Evolutionary conservation across 1,139 yeast species (phyloP), one percentile per base, ranked within the genome.

Genomic region (Kodamaea plutei): DNA sequence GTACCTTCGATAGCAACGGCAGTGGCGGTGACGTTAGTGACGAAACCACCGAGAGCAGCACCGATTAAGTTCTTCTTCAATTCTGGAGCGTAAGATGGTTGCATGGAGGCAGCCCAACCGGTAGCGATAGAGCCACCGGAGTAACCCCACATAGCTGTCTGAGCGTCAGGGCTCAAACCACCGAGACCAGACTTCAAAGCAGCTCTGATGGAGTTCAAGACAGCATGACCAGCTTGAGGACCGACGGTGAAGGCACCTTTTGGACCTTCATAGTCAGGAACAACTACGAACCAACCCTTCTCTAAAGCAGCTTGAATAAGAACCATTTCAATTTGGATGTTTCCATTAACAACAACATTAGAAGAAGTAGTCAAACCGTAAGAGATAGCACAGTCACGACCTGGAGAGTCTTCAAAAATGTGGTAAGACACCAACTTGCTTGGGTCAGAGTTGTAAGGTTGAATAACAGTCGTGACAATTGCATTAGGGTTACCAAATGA

Each of bases 101-200:
- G 59, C 25, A 61, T 38, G 8, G 55, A 48, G 1, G 66, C 56
- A 8, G 65, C 66, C 69, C 69, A 64, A 1, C 55, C 54, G 3
- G 59, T 38, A 4, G 67, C 60, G 15, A 58, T 39, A 2, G 63
- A 43, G 2, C 67, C 66, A 5, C 67, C 67, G 5, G 64, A 57
- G 37, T 61, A 62, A 0, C 69, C 69, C 59, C 61, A 58, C 30
- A 61, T 26, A 2, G 48, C 50, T 3, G 54, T 44, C 26, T 48
- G 39, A 6, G 64, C 60, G 25, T 47, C 43, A 1, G 42, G 7
- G 6, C 41, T 30, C 8, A 56, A 18, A 1, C 54, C 53, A 5
- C 64, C 52, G 9, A 45, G 29, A 1, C 43, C 43, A 2, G 58
- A 40, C 3, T 34, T 29, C 24, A 56, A 40, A 1, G 46, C 47